Base-by-base conservation (phyloP, 2,329 filamentous ascomycete species). In the Paraphoma sp. region DNA sequence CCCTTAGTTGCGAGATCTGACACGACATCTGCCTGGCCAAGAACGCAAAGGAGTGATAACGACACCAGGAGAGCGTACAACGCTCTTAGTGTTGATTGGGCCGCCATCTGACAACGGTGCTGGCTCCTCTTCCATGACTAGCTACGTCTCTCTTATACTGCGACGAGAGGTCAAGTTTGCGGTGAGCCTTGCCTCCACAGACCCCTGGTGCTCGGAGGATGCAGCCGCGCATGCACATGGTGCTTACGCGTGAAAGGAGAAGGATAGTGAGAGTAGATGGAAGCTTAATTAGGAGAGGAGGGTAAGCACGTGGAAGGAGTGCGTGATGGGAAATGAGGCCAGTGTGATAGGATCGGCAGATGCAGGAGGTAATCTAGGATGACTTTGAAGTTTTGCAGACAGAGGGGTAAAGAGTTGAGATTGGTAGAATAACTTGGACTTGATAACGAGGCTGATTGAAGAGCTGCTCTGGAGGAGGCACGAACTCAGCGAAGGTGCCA, bases 21-120 rank as follows among this genome's bases (percentile, higher is more conserved):
- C 12, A 74, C 69, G 28, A 65, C 65, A 58, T 73, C 71, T 12
- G 68, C 70, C 4, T 60, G 53, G 40, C 60, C 65, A 16, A 72
- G 48, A 9, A 62, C 52, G 11, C 58, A 57, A 14, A 72, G 54
- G 8, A 71, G 53, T 8, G 59, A 65, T 17, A 66, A 16, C 1
- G 62, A 56, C 30, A 59, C 59, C 33, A 73, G 48, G 14, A 73
- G 56, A 43, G 63, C 64, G 48, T 60, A 70, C 4, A 73, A 45
- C 51, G 63, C 59, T 41, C 59, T 55, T 16, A 67, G 52, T n/a
- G 58, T 59, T 12, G 59, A 41, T 18, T 43, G 48, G 11, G 36
- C 58, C 48, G 59, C 62, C 68, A 71, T 72, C 9, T 31, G 31
- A 28, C 40, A 48, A 28, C 18, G 16, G 5, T 45, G 43, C 43